These are phyloP conservation scores for Colletotrichum echinochloae DNA, from an alignment of 2,329 filamentous ascomycete species.

Conservation along the genomic window DNA sequence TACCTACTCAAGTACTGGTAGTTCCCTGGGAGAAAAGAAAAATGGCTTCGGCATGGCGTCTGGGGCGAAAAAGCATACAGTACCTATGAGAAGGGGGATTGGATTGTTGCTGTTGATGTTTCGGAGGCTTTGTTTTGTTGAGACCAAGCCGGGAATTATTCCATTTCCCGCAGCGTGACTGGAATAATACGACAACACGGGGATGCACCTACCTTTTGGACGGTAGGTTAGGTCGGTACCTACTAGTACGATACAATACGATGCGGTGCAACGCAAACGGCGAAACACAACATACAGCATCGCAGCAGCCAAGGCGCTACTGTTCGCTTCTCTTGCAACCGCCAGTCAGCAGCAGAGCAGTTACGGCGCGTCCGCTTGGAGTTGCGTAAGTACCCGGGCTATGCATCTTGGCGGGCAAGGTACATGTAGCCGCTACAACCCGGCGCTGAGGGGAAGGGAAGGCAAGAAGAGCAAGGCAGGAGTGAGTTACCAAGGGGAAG, in stretches of 20 bases:
- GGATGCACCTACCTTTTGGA: neutral
- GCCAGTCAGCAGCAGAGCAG: neutral
- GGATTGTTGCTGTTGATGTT: slow-evolving; percentile 22
- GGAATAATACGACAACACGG: neutral
- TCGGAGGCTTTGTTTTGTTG: slow-evolving; percentile 30
- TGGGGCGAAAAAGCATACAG: neutral
- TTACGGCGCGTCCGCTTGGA: slow-evolving; percentile 33
- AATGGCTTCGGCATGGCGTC: slow-evolving; percentile 15
- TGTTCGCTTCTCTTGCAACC: slow-evolving; percentile 2
- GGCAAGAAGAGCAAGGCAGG: slow-evolving; percentile 15
- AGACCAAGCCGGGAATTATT: slow-evolving; percentile 18
- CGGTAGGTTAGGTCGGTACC: no score
- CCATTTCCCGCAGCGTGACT: slow-evolving; percentile 3
- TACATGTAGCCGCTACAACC: slow-evolving; percentile 27
- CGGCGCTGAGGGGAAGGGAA: neutral
- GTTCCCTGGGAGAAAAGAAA: no score
- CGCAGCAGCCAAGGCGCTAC: slow-evolving; percentile 34
- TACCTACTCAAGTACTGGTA: no score
- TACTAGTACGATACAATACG: neutral
- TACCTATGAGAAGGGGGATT: neutral
- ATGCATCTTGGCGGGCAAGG: slow-evolving; percentile 28
- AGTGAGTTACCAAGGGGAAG: neutral
- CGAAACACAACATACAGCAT: no score
- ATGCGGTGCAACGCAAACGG: slow-evolving; percentile 31
- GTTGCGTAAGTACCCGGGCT: slow-evolving; percentile 32